phyloP scores from a whole-genome alignment of 495 filamentous ascomycete genomes.

The Schizothecium vesticola region DNA sequence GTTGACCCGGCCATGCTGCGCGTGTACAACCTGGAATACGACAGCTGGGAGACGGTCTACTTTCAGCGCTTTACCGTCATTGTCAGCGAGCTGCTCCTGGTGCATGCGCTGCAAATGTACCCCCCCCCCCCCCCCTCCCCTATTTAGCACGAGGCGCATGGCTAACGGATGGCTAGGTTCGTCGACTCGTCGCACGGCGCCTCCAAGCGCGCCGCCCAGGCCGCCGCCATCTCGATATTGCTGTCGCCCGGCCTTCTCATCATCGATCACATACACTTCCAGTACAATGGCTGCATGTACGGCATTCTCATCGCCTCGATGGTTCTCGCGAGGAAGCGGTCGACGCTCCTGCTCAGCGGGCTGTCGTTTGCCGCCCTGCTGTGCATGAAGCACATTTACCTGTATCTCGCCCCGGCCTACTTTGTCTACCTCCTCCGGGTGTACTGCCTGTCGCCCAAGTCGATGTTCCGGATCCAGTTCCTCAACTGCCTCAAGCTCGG shows the following conservation, averaged over 20 bases:
- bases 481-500: slow-evolving; percentile 79
- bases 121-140: background rate
- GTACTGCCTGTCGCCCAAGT: slow-evolving; percentile 81
- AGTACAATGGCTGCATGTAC: slow-evolving; percentile 97
- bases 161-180: slow-evolving; percentile 48
- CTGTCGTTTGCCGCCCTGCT: slow-evolving; percentile 77
- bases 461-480: slow-evolving; percentile 69
- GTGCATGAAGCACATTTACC: slow-evolving; percentile 97
- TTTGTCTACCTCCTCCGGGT: slow-evolving; percentile 81
- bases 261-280: slow-evolving; percentile 98
- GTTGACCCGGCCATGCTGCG: slow-evolving; percentile 77
- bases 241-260: slow-evolving; percentile 91
- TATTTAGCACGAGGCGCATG: background rate
- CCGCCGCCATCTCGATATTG: slow-evolving; percentile 81
- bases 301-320: slow-evolving; percentile 82
- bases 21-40: slow-evolving; percentile 74
- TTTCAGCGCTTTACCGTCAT: slow-evolving; percentile 90
- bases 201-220: slow-evolving; percentile 74
- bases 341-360: slow-evolving; percentile 71
- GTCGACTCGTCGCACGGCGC: slow-evolving; percentile 58
- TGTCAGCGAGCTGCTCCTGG: slow-evolving; percentile 73
- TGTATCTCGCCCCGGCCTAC: slow-evolving; percentile 94
- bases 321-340: slow-evolving; percentile 70
- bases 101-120: slow-evolving; percentile 78
- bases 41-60: slow-evolving; percentile 86